Evolutionary conservation across 2,329 filamentous ascomycete species (phyloP).

Genomic region (Aspergillus amoenus): DNA sequence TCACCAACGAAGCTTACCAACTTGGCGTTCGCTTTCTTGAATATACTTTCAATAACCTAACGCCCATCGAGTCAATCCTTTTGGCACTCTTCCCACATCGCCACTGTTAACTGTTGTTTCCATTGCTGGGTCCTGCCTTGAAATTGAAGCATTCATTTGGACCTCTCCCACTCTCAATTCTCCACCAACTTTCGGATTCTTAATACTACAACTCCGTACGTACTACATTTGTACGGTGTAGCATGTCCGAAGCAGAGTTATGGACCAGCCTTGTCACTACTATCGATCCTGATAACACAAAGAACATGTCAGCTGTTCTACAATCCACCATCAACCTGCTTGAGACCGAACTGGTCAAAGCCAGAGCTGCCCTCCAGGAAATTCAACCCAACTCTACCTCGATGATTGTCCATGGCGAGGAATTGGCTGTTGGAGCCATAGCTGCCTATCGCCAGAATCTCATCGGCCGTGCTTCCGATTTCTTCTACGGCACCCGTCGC

Average conservation of each 20-base stretch:
- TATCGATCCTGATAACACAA: constrained; percentile 36
- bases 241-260: constrained; percentile 37
- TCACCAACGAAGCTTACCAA: neutral
- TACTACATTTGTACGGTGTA: constrained; percentile 4
- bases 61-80: neutral
- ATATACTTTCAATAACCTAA: neutral
- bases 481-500: constrained; percentile 35
- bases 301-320: constrained; percentile 41
- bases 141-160: no score
- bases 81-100: neutral
- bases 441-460: constrained; percentile 41
- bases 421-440: constrained; percentile 39
- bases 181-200: neutral
- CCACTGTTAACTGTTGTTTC: neutral
- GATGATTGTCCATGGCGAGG: constrained; percentile 30
- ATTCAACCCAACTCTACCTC: constrained; percentile 36
- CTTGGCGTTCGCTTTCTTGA: neutral
- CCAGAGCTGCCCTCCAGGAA: constrained; percentile 41
- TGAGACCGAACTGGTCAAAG: constrained; percentile 42
- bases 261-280: constrained; percentile 38
- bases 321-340: constrained; percentile 44
- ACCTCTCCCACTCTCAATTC: no score
- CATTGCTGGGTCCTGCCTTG: neutral
- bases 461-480: constrained; percentile 36
- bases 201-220: neutral